Conservation (phyloP, 2,329 filamentous ascomycete species). For the Aspergillus neotritici region DNA sequence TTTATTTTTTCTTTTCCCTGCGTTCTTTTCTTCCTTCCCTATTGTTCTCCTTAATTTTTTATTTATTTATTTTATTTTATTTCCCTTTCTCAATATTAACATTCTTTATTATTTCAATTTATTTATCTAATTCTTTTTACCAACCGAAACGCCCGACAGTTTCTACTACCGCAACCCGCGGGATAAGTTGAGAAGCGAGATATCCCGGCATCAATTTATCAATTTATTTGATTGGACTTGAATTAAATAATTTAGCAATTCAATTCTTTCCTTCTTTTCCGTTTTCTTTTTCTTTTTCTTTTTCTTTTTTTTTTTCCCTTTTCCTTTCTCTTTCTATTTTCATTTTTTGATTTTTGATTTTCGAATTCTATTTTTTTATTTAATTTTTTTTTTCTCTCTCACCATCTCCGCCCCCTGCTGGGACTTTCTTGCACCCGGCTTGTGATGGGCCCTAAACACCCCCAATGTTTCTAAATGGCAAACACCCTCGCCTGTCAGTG, state of each 20-base stretch:
- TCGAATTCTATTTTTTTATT: conserved; percentile 3
- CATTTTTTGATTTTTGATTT: conserved; percentile 1
- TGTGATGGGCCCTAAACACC: conserved; percentile 18
- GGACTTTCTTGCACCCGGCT: conserved; percentile 17
- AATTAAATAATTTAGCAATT: background rate
- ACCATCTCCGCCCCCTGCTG: conserved; percentile 11
- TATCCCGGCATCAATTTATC: background rate
- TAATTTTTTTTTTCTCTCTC: background rate
- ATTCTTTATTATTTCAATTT: no score
- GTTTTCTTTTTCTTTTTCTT: conserved; percentile 2
- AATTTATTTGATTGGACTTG: background rate
- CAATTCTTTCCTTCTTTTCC: conserved; percentile 1
- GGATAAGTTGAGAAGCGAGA: background rate
- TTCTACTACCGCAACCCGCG: background rate
- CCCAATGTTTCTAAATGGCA: conserved; percentile 13
- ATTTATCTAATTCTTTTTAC: no score
- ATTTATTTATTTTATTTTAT: no score
- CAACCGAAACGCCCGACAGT: no score
- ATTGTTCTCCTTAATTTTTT: no score
- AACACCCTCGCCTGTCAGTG: conserved; percentile 12
- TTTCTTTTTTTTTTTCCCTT: conserved; percentile 4
- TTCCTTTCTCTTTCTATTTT: conserved; percentile 2
- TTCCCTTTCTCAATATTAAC: no score
- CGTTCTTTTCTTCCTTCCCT: no score
- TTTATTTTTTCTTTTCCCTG: no score